phyloP scores from a whole-genome alignment of 768 basidiomycete genomes.

The Xerocomellus amylosporus region DNA sequence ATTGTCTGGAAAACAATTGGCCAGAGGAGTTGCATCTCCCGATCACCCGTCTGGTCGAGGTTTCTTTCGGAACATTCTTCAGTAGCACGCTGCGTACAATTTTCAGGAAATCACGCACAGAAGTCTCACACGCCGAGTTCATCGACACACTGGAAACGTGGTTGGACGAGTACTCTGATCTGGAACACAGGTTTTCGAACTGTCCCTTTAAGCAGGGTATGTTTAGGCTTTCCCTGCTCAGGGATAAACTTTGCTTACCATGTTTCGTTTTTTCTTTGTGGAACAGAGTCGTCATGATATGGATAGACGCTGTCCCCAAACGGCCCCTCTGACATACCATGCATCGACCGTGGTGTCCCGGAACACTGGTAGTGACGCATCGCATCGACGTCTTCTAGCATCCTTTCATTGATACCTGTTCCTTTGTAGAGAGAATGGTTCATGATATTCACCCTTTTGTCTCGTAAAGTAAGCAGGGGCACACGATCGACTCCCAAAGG shows the following conservation, averaged over 20 bases:
- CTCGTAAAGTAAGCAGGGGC: no score
- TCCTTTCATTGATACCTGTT: no score
- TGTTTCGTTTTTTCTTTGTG: no score
- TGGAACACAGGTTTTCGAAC: conserved; percentile 1
- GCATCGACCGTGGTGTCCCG: no score
- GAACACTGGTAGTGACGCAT: no score
- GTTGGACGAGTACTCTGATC: background rate
- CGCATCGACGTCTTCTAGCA: no score
- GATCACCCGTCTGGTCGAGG: background rate
- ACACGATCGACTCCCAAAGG: no score
- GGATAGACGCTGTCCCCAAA: no score
- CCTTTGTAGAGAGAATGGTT: no score
- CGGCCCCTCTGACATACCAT: no score
- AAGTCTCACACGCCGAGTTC: background rate
- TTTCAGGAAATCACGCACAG: background rate
- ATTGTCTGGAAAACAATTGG: background rate
- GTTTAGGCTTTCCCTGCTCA: background rate
- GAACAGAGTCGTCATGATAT: background rate
- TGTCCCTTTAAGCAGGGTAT: background rate
- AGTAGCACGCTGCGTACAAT: background rate
- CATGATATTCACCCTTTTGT: no score
- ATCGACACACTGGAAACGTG: background rate
- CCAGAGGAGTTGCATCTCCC: background rate
- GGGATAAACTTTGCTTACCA: background rate
- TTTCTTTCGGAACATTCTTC: background rate